These are phyloP conservation scores for Elongisporangium undulatum DNA, from an alignment of 352 stramenopile genomes.

Conservation along the genomic window DNA sequence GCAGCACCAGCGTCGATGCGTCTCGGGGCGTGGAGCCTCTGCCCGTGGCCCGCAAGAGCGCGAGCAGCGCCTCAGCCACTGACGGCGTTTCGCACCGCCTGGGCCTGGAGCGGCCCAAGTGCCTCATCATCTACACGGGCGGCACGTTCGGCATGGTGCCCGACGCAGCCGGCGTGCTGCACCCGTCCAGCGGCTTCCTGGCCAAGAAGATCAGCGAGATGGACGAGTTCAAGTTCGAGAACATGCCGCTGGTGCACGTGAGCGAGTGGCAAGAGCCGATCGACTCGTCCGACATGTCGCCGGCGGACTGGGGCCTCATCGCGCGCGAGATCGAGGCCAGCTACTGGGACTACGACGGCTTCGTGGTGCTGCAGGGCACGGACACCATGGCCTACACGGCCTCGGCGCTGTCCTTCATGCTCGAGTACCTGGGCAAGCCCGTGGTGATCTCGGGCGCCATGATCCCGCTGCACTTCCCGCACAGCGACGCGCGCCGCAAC, in stretches of 20 bases:
- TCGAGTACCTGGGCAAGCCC: constrained; percentile 96
- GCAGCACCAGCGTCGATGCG: no score
- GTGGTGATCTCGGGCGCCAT: constrained; percentile 95
- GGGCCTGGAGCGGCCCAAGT: constrained; percentile 42
- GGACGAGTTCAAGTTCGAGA: constrained; percentile 81
- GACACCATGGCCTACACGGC: constrained; percentile 98
- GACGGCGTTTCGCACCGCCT: no score
- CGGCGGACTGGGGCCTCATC: constrained; percentile 90
- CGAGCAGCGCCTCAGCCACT: no score
- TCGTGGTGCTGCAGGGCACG: constrained; percentile 96
- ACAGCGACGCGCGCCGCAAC: constrained; percentile 96
- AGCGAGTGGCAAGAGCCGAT: constrained; percentile 81
- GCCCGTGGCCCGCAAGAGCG: no score
- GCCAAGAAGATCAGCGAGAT: constrained; percentile 84
- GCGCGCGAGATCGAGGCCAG: constrained; percentile 92
- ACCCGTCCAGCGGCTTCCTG: constrained; percentile 85
- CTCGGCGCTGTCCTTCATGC: constrained; percentile 95
- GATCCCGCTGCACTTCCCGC: constrained; percentile 94
- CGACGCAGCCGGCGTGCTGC: constrained; percentile 65
- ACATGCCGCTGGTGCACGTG: constrained; percentile 77
- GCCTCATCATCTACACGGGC: constrained; percentile 88
- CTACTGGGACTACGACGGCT: constrained; percentile 96
- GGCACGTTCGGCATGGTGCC: constrained; percentile 91
- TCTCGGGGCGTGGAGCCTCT: no score
- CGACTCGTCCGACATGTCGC: constrained; percentile 89